These are phyloP conservation scores for Macrolepiota dolichaula DNA, from an alignment of 768 basidiomycete species.

Conservation along the genomic window DNA sequence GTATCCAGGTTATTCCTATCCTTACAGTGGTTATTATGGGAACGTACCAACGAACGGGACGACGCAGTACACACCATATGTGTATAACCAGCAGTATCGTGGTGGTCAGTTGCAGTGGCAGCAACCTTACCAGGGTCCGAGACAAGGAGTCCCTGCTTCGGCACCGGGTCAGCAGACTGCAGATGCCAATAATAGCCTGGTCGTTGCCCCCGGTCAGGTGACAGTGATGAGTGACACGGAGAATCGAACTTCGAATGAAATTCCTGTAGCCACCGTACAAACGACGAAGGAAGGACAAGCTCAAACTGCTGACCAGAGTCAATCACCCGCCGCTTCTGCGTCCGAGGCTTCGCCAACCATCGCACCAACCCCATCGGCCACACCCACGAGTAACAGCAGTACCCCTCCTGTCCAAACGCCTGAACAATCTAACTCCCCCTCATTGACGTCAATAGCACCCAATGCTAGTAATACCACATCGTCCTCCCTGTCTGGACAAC, in stretches of 20 bases:
- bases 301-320: neutral
- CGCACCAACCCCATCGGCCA: neutral
- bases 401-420: neutral
- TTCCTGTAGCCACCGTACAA: neutral
- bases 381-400: neutral
- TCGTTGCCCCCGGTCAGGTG: neutral
- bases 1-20: slow-evolving; percentile 15
- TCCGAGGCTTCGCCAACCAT: neutral
- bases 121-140: slow-evolving; percentile 19
- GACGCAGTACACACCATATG: slow-evolving; percentile 13
- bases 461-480: neutral
- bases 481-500: neutral
- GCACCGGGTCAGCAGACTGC: neutral
- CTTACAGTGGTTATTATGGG: slow-evolving; percentile 13
- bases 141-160: neutral
- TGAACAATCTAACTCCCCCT: slow-evolving; percentile 6
- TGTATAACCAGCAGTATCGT: slow-evolving; percentile 12
- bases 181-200: neutral
- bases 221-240: neutral
- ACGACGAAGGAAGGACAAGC: neutral
- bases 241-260: neutral
- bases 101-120: slow-evolving; percentile 19
- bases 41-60: slow-evolving; percentile 10
- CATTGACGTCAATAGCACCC: neutral
- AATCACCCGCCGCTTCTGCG: neutral